Evolutionary conservation across 2,329 filamentous ascomycete species (phyloP), one percentile per base, ranked within the genome.

Genomic region (Chrysoporthe deuterocubensis): DNA sequence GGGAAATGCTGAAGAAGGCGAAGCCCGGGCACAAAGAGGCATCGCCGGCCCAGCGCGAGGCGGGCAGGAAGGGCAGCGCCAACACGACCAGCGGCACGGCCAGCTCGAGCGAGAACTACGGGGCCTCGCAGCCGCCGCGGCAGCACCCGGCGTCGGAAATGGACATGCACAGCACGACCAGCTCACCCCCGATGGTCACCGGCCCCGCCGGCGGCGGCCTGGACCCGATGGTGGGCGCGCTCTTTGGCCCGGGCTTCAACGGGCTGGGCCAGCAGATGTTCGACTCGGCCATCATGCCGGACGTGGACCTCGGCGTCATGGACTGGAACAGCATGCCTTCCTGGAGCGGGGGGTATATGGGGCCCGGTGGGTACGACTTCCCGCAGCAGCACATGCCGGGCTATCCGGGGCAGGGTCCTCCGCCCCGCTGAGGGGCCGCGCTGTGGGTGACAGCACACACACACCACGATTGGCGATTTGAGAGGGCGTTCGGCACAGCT

Each of bases 281-380:
- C 77, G 75, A 76, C 74, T 67, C 57, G 61, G 65, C 64, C 40
- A 63, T 64, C 5, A 69, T 73, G 71, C 66, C 72, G 50, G 71
- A 64, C 16, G 67, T 76, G 58, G 77, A 77, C 54, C 72, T 77
- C 58, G 73, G 71, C 0, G 71, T 81, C 42, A 82, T 85, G 82
- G 82, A 85, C 71, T 85, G 83, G 83, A 80, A 79, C 40, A 81
- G 81, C 48, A 75, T 85, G 5, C 52, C 62, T 1, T 42, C 62
- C 78, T 85, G 72, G 80, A 83, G 48, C 76, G 77, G 32, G 76
- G 77, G 32, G 16, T 69, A 75, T 61, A 54, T 70, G 58, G 32
- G 42, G 16, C 32, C 34, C 26, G 59, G 52, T 37, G 60, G 37
- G 11, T 67, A 58, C 34, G 65, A 59, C 6, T 63, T 58, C 42